A percentile compares a stretch with the other conserved stretches of the same genome.
Conservation (phyloP, 2,329 filamentous ascomycete genomes). For the Aspergillus phoenicis region DNA sequence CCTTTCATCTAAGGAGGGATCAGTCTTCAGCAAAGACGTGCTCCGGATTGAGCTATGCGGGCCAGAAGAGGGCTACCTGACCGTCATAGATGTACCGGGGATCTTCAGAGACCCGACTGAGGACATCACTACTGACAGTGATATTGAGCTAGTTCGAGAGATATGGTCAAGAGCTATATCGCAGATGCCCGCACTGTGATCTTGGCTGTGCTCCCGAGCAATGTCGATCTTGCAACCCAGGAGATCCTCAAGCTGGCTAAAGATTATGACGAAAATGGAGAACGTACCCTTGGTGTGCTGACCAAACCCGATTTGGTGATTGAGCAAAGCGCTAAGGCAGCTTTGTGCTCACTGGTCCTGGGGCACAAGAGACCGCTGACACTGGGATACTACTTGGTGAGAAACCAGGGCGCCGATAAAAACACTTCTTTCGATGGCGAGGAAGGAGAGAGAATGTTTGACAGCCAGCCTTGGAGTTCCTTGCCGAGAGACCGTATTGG, state of each 20-base stretch:
- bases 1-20: conserved; percentile 20
- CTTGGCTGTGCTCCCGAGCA: conserved; percentile 48
- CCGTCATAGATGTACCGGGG: conserved; percentile 51
- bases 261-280: conserved; percentile 38
- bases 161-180: conserved; percentile 46
- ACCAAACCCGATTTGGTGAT: conserved; percentile 63
- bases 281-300: conserved; percentile 51
- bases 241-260: conserved; percentile 48
- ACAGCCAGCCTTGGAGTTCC: not conserved
- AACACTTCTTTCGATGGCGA: not conserved
- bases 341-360: not conserved
- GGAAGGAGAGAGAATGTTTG: not conserved
- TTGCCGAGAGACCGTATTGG: not conserved
- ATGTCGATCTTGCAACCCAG: conserved; percentile 50
- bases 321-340: conserved; percentile 23
- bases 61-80: conserved; percentile 44
- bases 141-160: conserved; percentile 41
- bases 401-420: conserved; percentile 1
- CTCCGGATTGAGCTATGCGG: conserved; percentile 48
- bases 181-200: conserved; percentile 44
- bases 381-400: not conserved
- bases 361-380: not conserved
- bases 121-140: conserved; percentile 39
- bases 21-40: conserved; percentile 47
- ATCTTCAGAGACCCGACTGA: conserved; percentile 45